phyloP scores from a whole-genome alignment of 1,284 basidiomycete genomes.

The Sporisorium reilianum region DNA sequence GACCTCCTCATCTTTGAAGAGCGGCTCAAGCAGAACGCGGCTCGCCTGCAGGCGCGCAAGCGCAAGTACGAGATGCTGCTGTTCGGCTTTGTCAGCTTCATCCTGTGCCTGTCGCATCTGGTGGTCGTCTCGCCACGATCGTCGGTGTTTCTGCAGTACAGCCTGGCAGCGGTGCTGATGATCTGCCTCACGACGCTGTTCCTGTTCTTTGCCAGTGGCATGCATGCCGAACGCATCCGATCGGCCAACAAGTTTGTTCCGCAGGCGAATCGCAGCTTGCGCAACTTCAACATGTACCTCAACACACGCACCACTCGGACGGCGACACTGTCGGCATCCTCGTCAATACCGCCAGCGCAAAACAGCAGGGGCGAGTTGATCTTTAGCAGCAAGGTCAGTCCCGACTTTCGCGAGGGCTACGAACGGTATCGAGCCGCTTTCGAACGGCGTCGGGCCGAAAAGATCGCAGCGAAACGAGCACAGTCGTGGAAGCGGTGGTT shows the following conservation, averaged over 20 bases:
- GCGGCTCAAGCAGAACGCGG: constrained; percentile 90
- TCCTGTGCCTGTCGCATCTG: constrained; percentile 79
- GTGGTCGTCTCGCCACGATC: constrained; percentile 73
- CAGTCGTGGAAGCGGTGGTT: constrained; percentile 49
- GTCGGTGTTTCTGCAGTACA: constrained; percentile 54
- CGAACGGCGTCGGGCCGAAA: constrained; percentile 82
- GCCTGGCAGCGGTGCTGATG: constrained; percentile 56
- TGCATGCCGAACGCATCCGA: constrained; percentile 94
- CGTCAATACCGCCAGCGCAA: constrained; percentile 85
- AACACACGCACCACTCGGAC: constrained; percentile 79
- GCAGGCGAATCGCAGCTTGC: constrained; percentile 90
- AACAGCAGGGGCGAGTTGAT: constrained; percentile 97
- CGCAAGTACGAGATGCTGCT: constrained; percentile 79
- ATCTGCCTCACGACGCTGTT: constrained; percentile 79
- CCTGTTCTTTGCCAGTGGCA: constrained; percentile 94
- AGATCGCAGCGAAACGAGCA: constrained; percentile 54
- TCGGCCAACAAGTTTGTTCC: constrained; percentile 98
- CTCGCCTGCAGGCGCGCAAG: constrained; percentile 82
- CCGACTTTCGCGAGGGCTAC: constrained; percentile 87
- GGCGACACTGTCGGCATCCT: constrained; percentile 31
- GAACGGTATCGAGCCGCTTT: constrained; percentile 92
- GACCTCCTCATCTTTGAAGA: constrained; percentile 96
- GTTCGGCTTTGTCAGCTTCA: constrained; percentile 73
- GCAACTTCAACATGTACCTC: constrained; percentile 95
- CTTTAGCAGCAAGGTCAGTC: constrained; percentile 88